A percentile compares a stretch with the other conserved stretches of the same genome.
Conservation (phyloP, 805 yeast genomes). For the Kuraishia floccosa region DNA sequence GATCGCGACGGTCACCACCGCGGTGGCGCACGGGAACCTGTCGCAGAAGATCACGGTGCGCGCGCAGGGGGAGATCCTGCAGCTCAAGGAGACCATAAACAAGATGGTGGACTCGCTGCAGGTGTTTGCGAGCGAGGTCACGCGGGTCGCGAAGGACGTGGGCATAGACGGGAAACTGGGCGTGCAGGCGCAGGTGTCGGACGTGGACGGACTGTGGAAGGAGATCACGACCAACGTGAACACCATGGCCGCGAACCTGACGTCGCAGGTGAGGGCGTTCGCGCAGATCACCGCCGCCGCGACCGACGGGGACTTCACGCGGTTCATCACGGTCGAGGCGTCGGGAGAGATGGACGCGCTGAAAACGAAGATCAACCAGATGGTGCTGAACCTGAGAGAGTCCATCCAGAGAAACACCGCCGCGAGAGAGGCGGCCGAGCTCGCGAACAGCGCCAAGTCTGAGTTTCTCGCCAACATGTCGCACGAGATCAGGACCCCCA, state of each 20-base stretch:
- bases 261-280: conserved; percentile 87
- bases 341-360: conserved; percentile 80
- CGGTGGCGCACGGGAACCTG: conserved; percentile 84
- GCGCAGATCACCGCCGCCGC: conserved; percentile 93
- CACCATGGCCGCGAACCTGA: conserved; percentile 88
- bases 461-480: conserved; percentile 87
- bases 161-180: conserved; percentile 92
- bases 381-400: conserved; percentile 80
- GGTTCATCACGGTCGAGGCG: conserved; percentile 86
- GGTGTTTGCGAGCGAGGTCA: conserved; percentile 79
- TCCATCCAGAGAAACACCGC: conserved; percentile 87
- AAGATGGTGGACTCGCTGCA: conserved; percentile 90
- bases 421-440: conserved; percentile 89
- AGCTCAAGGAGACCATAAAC: conserved; percentile 76
- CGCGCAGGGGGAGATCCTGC: conserved; percentile 85
- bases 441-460: conserved; percentile 81
- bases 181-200: conserved; percentile 83
- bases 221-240: conserved; percentile 86
- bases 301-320: conserved; percentile 85
- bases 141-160: conserved; percentile 84
- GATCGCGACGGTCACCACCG: conserved; percentile 84
- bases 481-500: conserved; percentile 82
- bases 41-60: conserved; percentile 79
- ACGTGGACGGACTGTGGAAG: conserved; percentile 88
- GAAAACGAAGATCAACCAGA: conserved; percentile 58